Percentiles rank a stretch among this genome's conserved stretches.
Evolutionary conservation across 2,329 filamentous ascomycete species (phyloP).

Genomic region (Penicillium sp.): DNA sequence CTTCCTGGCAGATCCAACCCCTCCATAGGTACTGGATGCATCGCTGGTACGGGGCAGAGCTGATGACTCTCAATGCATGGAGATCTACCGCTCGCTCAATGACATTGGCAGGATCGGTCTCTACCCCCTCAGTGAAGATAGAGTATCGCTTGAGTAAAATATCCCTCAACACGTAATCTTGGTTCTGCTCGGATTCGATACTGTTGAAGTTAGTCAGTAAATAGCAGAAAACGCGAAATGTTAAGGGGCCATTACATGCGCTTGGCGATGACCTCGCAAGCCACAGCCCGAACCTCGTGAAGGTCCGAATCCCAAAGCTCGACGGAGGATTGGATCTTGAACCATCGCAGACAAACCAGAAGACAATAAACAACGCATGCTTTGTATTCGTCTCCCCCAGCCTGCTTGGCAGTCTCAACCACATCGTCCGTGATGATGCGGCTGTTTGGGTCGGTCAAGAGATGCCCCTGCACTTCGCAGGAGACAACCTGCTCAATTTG

Average conservation of each 20-base stretch:
- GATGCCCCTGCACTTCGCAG: conserved; percentile 77
- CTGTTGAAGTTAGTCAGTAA: conserved; percentile 41
- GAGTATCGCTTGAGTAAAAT: conserved; percentile 87
- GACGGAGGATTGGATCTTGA: conserved; percentile 70
- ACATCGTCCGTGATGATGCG: conserved; percentile 79
- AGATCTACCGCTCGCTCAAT: conserved; percentile 92
- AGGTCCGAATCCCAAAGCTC: conserved; percentile 94
- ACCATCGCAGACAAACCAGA: conserved; percentile 72
- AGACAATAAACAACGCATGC: conserved; percentile 83
- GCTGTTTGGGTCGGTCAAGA: conserved; percentile 77
- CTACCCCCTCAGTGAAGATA: conserved; percentile 67
- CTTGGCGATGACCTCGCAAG: conserved; percentile 92
- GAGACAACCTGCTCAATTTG: conserved; percentile 86
- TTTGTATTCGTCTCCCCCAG: conserved; percentile 70
- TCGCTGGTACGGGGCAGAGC: conserved; percentile 91
- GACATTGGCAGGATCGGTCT: conserved; percentile 76
- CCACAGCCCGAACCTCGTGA: conserved; percentile 72
- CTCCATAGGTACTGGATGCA: conserved; percentile 91
- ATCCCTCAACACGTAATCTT: conserved; percentile 72
- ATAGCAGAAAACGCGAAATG: neutral
- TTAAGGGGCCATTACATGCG: conserved; percentile 44
- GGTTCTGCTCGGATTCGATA: conserved; percentile 82
- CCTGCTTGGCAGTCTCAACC: conserved; percentile 74
- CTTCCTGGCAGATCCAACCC: conserved; percentile 95
- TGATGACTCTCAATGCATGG: conserved; percentile 84